phyloP scores from a whole-genome alignment of 23 red algal genomes.

The Gracilaria gracilis region DNA sequence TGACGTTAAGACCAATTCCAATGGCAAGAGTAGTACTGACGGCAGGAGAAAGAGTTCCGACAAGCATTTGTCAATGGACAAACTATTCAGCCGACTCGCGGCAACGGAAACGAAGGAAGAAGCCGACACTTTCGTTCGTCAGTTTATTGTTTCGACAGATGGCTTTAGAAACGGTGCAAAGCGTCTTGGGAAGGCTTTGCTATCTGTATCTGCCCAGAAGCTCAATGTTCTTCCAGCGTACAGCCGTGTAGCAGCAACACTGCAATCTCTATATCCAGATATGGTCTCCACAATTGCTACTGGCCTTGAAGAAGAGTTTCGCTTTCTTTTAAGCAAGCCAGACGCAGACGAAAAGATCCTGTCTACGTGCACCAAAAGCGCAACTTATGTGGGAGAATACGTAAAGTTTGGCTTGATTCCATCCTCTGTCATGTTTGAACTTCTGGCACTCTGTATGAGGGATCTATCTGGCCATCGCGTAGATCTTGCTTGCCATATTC shows the following conservation, averaged over 20 bases:
- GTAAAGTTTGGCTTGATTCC: slow-evolving; percentile 88
- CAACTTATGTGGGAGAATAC: slow-evolving; percentile 83
- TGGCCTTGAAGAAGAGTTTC: slow-evolving; percentile 87
- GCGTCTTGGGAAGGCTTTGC: slow-evolving; percentile 60
- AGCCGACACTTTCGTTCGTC: slow-evolving; percentile 53
- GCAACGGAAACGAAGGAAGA: slow-evolving; percentile 61
- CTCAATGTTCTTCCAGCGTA: slow-evolving; percentile 79
- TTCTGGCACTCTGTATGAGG: slow-evolving; percentile 82
- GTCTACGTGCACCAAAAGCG: slow-evolving; percentile 60
- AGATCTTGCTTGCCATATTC: slow-evolving; percentile 83
- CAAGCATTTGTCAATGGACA: slow-evolving; percentile 36
- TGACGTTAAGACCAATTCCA: neutral
- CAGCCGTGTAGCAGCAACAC: slow-evolving; percentile 69
- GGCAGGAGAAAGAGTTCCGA: slow-evolving; percentile 30
- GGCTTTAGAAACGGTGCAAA: slow-evolving; percentile 44
- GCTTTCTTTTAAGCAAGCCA: slow-evolving; percentile 54
- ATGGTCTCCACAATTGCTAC: slow-evolving; percentile 55
- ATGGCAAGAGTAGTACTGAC: neutral
- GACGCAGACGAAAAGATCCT: slow-evolving; percentile 78
- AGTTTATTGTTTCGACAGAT: slow-evolving; percentile 44
- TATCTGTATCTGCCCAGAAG: slow-evolving; percentile 70
- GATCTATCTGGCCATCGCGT: slow-evolving; percentile 90
- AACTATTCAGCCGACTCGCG: slow-evolving; percentile 33
- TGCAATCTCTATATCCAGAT: slow-evolving; percentile 65
- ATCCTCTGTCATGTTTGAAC: slow-evolving; percentile 56